Base-by-base conservation (phyloP, 208 protist genomes). In the Trypanosoma boissoni region DNA sequence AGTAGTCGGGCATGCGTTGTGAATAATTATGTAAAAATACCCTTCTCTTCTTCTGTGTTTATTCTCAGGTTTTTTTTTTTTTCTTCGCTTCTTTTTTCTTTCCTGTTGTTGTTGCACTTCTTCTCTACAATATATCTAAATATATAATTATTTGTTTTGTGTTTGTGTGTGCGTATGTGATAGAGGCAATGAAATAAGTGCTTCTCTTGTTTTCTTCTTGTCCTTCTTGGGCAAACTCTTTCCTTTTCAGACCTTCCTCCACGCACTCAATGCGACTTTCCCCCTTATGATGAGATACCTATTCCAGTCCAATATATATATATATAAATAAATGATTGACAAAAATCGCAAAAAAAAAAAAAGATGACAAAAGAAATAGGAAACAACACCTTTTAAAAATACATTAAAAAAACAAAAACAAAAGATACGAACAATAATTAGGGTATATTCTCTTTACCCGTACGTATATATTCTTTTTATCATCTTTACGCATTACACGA, bases 1-100 rank as follows among this genome's bases (percentile, higher is more conserved):
- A 78, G 44, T 76, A 94, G 59, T 94, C 83, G 2, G 78, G 78
- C 83, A 91, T 91, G 31, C 18, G 18, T 9, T 2, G 29, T 26
- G 12, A 32, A 26, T 29, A 18, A 28, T 34, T 49, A 44, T 44
- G 23, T 29, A 18, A n/a, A n/a, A n/a, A n/a, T n/a, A n/a, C n/a
- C n/a, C n/a, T n/a, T n/a, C n/a, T n/a, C n/a, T n/a, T n/a, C n/a
- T n/a, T n/a, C n/a, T 3, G 4, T 27, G 45, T 31, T 37, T 44
- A 31, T 18, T 34, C 12, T 23, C 42, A n/a, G 36, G 14, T 46
- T 26, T 14, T 21, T 46, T 36, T 23, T 10, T 44, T 37, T 18
- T 2, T 34, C 23, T 27, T 46, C 37, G 7, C 61, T 46, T 18
- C 23, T 36, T 51, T 59, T 41, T 28, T 29, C 46, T 32, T 24